Evolutionary conservation across 2,329 filamentous ascomycete species (phyloP), one percentile per base, ranked within the genome.

Genomic region (Cercospora sp.): DNA sequence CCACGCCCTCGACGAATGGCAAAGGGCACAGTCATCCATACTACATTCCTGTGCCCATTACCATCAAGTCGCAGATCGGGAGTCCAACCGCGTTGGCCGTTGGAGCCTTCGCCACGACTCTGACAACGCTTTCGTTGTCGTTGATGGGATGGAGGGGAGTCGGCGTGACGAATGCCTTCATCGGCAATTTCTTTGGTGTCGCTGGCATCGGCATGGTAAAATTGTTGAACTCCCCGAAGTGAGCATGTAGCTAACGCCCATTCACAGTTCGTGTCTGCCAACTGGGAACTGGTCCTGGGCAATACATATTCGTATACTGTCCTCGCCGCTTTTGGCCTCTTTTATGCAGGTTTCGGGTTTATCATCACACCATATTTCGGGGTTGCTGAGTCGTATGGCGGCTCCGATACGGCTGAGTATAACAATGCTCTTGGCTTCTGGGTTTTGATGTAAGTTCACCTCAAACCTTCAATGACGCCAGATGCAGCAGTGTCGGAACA

Each of bases 141-240:
- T 74, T 87, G 60, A 87, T 87, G 84, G 85, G 85, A 73, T 87
- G 81, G 78, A 79, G 86, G 43, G 84, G 83, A 8, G 81, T 87
- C 0, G 82, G 80, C 0, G 82, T 79, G 1, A 81, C 80, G 1
- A 87, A 86, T 63, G 83, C 84, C 1, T 87, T 83, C 70, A 81
- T 87, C 40, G 85, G 80, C 3, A 85, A 87, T 69, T 85, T 87
- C 77, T 86, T 86, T 77, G 86, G 85, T 68, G 77, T 82, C 3
- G 80, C 80, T 3, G 84, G 82, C 0, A 80, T 87, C 61, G 85
- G 85, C 0, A 80, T 88, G 69, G 78, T 87, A 0, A 34, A 66
- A 63, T 26, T 16, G 51, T 16, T 9, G 32, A 37, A 21, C 3
- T 24, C 2, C 13, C 6, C 32, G 8, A 40, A 21, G 28, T 40